Evolutionary conservation across 179 eudicot species (phyloP).

Genomic region (Silene vulgaris): DNA sequence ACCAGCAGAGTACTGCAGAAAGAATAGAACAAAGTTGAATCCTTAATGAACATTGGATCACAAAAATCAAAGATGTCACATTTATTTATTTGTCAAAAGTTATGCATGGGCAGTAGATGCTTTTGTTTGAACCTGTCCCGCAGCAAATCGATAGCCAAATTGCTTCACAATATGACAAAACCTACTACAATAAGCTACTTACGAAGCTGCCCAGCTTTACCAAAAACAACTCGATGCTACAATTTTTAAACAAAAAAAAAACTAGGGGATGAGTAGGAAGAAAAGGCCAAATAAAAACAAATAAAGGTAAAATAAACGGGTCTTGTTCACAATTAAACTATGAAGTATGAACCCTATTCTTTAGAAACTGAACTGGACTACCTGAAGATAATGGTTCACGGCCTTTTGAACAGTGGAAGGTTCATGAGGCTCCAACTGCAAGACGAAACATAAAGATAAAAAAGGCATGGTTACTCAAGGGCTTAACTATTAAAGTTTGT

Average conservation of each 20-base stretch:
- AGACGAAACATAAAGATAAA: slow-evolving; percentile 14
- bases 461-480: background rate
- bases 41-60: background rate
- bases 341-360: background rate
- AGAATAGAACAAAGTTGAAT: background rate
- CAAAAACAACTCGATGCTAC: background rate
- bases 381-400: slow-evolving; percentile 90
- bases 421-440: slow-evolving; percentile 93
- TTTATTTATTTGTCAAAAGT: background rate
- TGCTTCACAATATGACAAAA: background rate
- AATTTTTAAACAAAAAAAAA: background rate
- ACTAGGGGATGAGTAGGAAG: background rate
- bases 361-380: slow-evolving; percentile 20
- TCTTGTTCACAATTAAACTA: background rate
- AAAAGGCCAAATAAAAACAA: slow-evolving; percentile 1
- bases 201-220: background rate
- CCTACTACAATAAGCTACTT: background rate
- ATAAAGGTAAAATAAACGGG: slow-evolving; percentile 9
- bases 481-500: background rate
- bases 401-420: slow-evolving; percentile 77
- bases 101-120: background rate
- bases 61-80: background rate
- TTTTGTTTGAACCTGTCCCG: background rate
- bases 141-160: background rate
- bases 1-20: too few relatives aligned